Percentiles rank a stretch among this genome's conserved stretches.
These are phyloP conservation scores for Suillus paluster DNA, from an alignment of 768 basidiomycete species.

Conservation along the genomic window DNA sequence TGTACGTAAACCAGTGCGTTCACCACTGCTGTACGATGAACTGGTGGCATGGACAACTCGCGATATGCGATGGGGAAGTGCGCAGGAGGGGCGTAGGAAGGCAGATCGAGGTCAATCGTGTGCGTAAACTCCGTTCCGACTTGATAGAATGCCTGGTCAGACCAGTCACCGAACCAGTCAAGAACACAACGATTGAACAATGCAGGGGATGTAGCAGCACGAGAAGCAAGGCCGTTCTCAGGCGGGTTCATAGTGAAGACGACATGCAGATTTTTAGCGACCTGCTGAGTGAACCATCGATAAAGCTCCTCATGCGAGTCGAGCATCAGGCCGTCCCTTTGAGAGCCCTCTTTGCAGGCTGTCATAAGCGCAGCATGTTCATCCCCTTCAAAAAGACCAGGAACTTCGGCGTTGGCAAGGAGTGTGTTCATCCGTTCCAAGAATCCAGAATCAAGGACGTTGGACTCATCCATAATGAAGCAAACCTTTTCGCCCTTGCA, in stretches of 20 bases:
- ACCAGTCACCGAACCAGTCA: constrained; percentile 99
- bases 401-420: constrained; percentile 99
- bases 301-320: constrained; percentile 98
- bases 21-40: constrained; percentile 88
- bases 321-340: constrained; percentile 96
- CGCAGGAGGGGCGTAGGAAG: constrained; percentile 76
- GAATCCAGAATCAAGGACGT: constrained; percentile 98
- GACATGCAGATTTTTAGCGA: constrained; percentile 96
- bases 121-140: constrained; percentile 97
- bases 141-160: constrained; percentile 97
- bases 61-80: constrained; percentile 92
- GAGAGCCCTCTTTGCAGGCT: constrained; percentile 99
- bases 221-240: constrained; percentile 91
- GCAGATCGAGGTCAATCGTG: constrained; percentile 88
- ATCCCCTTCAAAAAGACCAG: constrained; percentile 99
- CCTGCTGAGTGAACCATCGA: constrained; percentile 98
- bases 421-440: constrained; percentile 99
- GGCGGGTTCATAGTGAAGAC: constrained; percentile 99
- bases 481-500: constrained; percentile 99
- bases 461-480: constrained; percentile 99
- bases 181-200: constrained; percentile 99
- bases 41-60: constrained; percentile 80
- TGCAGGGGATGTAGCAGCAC: constrained; percentile 97
- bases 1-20: constrained; percentile 95
- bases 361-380: constrained; percentile 98